These are phyloP conservation scores for Primulina tabacum DNA, from an alignment of 257 asterid species.

Conservation along the genomic window DNA sequence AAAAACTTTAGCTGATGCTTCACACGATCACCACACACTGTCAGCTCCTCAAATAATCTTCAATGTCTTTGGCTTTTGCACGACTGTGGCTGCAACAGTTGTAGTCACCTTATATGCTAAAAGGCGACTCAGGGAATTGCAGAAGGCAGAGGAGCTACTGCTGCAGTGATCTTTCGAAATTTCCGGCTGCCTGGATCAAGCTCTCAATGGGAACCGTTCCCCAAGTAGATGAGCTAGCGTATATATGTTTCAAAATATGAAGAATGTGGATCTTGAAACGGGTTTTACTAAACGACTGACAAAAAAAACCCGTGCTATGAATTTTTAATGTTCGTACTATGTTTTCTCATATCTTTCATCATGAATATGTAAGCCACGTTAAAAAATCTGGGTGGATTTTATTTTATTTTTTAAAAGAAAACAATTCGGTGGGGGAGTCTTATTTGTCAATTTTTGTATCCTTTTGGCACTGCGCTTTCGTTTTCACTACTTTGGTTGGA, in stretches of 20 bases:
- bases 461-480: neutral
- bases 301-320: neutral
- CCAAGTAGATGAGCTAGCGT: neutral
- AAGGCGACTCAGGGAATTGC: conserved; percentile 62
- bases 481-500: neutral
- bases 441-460: no score
- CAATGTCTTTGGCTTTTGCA: conserved; percentile 59
- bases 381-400: neutral
- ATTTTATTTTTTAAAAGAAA: no score
- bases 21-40: conserved; percentile 44
- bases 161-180: conserved; percentile 40
- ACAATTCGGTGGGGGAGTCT: no score
- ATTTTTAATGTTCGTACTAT: neutral
- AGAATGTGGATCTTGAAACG: conserved; percentile 1
- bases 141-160: conserved; percentile 56
- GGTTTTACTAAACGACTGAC: neutral
- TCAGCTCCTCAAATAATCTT: conserved; percentile 54
- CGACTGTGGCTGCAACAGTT: conserved; percentile 54
- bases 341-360: neutral
- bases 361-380: neutral
- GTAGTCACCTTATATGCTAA: conserved; percentile 62
- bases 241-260: conserved; percentile 2
- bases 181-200: neutral
- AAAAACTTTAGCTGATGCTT: conserved; percentile 74
- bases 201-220: neutral